Base-by-base conservation (phyloP, 345 rosid species). In the Syzygium aqueum region DNA sequence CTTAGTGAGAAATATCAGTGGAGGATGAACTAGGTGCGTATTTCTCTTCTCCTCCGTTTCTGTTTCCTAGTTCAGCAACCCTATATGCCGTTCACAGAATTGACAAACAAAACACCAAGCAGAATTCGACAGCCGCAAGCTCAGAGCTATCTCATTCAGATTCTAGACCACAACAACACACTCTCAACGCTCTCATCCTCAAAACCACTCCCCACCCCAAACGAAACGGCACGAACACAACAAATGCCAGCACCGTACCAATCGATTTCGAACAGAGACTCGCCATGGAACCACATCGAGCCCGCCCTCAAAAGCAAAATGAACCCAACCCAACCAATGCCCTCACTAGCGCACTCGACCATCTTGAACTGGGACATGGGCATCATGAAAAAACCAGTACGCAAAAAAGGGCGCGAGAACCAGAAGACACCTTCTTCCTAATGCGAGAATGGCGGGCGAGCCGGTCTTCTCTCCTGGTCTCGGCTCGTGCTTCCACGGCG, bases 361-460 rank as follows among this genome's bases (percentile, higher is more conserved):
- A 37, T 40, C 27, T 37, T 73, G 82, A 73, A 73, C 49, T 0
- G 82, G 0, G 27, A 73, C 15, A 43, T 25, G 25, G 14, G 82
- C 82, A 37, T 21, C 82, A 8, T 16, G 21, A 5, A 53, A 57
- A 65, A 52, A 51, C 1, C 12, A 30, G 16, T 9, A 25, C 53
- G 40, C 11, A 30, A 63, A 86, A 33, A 3, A 3, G 22, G 25
- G 52, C 53, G 59, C 27, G 63, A 9, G 63, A 9, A 3, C 8
- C 4, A 27, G 13, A 19, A 67, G 63, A n/a, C 25, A 97, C 99
- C 98, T 97, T 97, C 96, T 97, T 97, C 86, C 99, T 93, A 92
- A 97, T 87, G 50, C 98, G 99, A 86, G 91, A 43, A 89, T 97
- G 99, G 87, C 99, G 98, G 78, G 99, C 99, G 33, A 89, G 90